Percentiles rank a stretch among this genome's conserved stretches.
phyloP scores from a whole-genome alignment of 2,329 filamentous ascomycete genomes.

The Gnomoniopsis sp. region DNA sequence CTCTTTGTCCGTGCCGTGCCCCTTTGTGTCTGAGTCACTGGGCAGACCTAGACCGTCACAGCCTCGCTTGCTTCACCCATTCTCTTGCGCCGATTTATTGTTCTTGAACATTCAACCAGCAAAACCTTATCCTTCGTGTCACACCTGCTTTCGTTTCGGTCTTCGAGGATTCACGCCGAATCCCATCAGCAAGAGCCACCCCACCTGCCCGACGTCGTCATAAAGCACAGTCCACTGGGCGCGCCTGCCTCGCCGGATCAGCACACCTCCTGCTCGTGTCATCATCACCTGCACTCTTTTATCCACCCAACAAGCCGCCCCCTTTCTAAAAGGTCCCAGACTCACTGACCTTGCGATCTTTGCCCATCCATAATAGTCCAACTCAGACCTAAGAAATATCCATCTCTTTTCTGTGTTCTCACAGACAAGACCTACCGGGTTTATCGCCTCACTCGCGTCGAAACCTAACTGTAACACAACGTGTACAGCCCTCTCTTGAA shows the following conservation, averaged over 20 bases:
- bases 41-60: constrained; percentile 8
- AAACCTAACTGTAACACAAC: background rate
- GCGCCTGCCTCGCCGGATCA: constrained; percentile 14
- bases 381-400: constrained; percentile 3
- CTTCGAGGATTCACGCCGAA: background rate
- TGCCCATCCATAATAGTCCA: background rate
- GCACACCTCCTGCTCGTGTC: constrained; percentile 11
- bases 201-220: background rate
- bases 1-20: constrained; percentile 8
- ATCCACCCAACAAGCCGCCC: constrained; percentile 3
- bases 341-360: background rate
- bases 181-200: constrained; percentile 13
- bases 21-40: constrained; percentile 20
- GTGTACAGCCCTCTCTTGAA: background rate
- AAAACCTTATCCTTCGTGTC: background rate
- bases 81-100: background rate
- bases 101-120: background rate
- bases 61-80: constrained; percentile 1
- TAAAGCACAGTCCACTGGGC: constrained; percentile 13
- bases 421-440: background rate
- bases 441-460: background rate
- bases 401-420: constrained; percentile 1
- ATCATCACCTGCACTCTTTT: constrained; percentile 10
- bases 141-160: constrained; percentile 12
- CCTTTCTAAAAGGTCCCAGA: constrained; percentile 10